A percentile compares a stretch with the other conserved stretches of the same genome.
phyloP scores from a whole-genome alignment of 768 basidiomycete species.

The Goffeauzyma gilvescens region DNA sequence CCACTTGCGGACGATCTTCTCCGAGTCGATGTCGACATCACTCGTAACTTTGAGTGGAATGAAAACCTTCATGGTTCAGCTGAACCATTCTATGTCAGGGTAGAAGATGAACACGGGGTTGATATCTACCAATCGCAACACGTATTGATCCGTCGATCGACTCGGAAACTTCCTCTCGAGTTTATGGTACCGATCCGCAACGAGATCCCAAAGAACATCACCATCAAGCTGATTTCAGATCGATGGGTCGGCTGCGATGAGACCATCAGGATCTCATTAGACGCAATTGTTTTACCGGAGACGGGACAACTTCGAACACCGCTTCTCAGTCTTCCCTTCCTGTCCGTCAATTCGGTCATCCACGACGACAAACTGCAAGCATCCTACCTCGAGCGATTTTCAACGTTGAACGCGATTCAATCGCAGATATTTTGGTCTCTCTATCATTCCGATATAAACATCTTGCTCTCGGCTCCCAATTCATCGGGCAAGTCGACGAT shows the following conservation, averaged over 20 bases:
- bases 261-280: conserved; percentile 45
- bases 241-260: conserved; percentile 85
- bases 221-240: conserved; percentile 59
- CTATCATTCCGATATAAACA: conserved; percentile 46
- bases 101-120: conserved; percentile 67
- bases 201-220: conserved; percentile 35
- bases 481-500: conserved; percentile 64
- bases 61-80: conserved; percentile 48
- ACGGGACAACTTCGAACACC: conserved; percentile 42
- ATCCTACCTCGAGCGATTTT: conserved; percentile 37
- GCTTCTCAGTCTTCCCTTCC: conserved; percentile 54
- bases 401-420: conserved; percentile 64
- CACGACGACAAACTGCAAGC: conserved; percentile 37
- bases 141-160: conserved; percentile 50
- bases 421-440: conserved; percentile 74
- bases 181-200: conserved; percentile 59
- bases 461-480: conserved; percentile 58
- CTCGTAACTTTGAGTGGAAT: conserved; percentile 62
- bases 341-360: conserved; percentile 40
- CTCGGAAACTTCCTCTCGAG: conserved; percentile 43
- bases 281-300: conserved; percentile 56
- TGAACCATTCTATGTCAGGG: conserved; percentile 91
- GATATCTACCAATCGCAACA: conserved; percentile 64
- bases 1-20: conserved; percentile 73
- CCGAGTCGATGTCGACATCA: conserved; percentile 48